A percentile compares a stretch with the other conserved stretches of the same genome.
Evolutionary conservation across 108 stramenopile genomes (phyloP).

Genomic region (Skeletonema grethae): DNA sequence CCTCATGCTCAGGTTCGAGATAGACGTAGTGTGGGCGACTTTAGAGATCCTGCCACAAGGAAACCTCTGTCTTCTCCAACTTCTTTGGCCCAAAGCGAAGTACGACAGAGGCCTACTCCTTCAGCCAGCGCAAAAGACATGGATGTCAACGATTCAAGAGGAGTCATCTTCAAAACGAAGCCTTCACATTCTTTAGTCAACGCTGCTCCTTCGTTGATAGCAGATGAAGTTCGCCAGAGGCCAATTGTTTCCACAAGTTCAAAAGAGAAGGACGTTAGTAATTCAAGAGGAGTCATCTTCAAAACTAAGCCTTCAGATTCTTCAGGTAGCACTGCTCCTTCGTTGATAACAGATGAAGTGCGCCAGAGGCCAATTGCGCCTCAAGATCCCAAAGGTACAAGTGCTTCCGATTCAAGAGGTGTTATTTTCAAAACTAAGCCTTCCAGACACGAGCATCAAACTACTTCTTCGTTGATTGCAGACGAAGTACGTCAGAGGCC

Average conservation of each 20-base stretch:
- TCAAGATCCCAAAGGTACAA: background rate
- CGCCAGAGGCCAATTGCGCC: background rate
- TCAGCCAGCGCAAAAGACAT: background rate
- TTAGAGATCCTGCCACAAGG: background rate
- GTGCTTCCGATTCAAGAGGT: background rate
- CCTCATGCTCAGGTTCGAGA: slow-evolving; percentile 1
- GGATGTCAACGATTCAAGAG: background rate
- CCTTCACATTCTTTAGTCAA: background rate
- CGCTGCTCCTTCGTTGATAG: background rate
- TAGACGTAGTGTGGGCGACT: background rate
- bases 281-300: slow-evolving; percentile 3
- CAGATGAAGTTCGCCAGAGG: background rate
- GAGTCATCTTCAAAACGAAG: background rate
- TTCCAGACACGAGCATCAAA: background rate
- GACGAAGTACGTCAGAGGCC: background rate
- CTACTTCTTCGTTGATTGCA: background rate
- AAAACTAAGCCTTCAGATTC: background rate
- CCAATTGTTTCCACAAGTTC: background rate
- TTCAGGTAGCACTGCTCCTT: background rate
- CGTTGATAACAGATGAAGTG: background rate
- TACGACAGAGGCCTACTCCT: slow-evolving; percentile 1
- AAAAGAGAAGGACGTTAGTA: background rate
- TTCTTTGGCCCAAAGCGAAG: background rate
- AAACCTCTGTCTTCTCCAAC: background rate
- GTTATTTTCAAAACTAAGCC: background rate